Percentiles rank a stretch among this genome's conserved stretches.
These are phyloP conservation scores for Pseudozyma pruni DNA, from an alignment of 1,284 basidiomycete genomes.

Conservation along the genomic window DNA sequence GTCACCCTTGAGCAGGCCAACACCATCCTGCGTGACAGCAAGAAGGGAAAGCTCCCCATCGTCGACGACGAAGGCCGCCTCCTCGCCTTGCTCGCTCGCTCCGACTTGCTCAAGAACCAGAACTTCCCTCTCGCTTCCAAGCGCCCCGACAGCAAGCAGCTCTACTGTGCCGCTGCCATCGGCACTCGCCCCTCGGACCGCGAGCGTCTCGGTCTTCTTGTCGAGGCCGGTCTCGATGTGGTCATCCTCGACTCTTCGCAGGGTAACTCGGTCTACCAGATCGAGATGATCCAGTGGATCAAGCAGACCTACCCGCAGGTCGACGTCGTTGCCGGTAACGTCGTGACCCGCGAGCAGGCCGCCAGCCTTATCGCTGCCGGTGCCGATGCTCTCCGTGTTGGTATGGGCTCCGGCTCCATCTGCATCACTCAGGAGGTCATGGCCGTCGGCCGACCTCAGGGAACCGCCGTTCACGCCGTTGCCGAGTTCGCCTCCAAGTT, in stretches of 20 bases:
- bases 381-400: slow-evolving; percentile 91
- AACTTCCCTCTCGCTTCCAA: slow-evolving; percentile 96
- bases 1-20: slow-evolving; percentile 89
- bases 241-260: slow-evolving; percentile 95
- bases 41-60: slow-evolving; percentile 91
- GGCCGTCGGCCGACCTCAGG: slow-evolving; percentile 98
- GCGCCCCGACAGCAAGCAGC: slow-evolving; percentile 89
- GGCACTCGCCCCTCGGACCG: slow-evolving; percentile 91
- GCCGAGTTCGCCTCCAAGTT: slow-evolving; percentile 92
- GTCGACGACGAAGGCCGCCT: slow-evolving; percentile 61
- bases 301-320: slow-evolving; percentile 77
- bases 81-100: slow-evolving; percentile 72
- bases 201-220: slow-evolving; percentile 84
- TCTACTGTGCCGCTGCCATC: slow-evolving; percentile 95
- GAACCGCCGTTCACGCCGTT: slow-evolving; percentile 93
- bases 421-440: slow-evolving; percentile 99
- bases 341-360: slow-evolving; percentile 97
- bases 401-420: slow-evolving; percentile 98
- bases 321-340: slow-evolving; percentile 97
- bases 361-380: slow-evolving; percentile 92
- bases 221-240: slow-evolving; percentile 94
- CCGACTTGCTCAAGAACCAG: slow-evolving; percentile 97
- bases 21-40: slow-evolving; percentile 91
- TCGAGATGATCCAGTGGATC: slow-evolving; percentile 96
- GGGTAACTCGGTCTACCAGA: slow-evolving; percentile 92